These are phyloP conservation scores for Ceratocystis eucalypticola DNA, from an alignment of 2,329 filamentous ascomycete species.

Conservation along the genomic window DNA sequence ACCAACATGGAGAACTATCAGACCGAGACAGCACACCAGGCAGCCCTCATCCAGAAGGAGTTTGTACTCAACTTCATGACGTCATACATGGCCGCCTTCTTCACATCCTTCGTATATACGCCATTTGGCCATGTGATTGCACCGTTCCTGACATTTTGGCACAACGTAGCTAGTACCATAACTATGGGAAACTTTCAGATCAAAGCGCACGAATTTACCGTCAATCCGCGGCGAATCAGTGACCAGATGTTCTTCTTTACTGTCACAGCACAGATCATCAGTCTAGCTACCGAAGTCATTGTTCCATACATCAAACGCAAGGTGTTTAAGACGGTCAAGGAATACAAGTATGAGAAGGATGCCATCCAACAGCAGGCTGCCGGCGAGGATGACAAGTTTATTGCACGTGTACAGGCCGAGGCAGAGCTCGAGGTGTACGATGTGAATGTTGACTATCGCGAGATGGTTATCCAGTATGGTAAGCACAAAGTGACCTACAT, in stretches of 20 bases:
- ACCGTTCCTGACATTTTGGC: slow-evolving; percentile 75
- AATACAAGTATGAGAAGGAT: slow-evolving; percentile 42
- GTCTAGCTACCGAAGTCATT: slow-evolving; percentile 69
- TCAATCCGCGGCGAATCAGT: slow-evolving; percentile 70
- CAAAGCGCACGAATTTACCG: slow-evolving; percentile 52
- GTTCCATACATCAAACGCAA: slow-evolving; percentile 75
- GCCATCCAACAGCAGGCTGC: slow-evolving; percentile 47
- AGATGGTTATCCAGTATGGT: slow-evolving; percentile 79
- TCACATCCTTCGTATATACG: slow-evolving; percentile 89
- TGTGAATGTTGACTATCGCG: slow-evolving; percentile 77
- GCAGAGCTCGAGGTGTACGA: slow-evolving; percentile 74
- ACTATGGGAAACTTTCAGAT: slow-evolving; percentile 62
- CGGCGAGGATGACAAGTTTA: slow-evolving; percentile 61
- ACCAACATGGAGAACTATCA: slow-evolving; percentile 87
- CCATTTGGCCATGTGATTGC: slow-evolving; percentile 76
- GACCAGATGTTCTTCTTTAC: slow-evolving; percentile 95
- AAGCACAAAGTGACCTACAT: slow-evolving; percentile 22
- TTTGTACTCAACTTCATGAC: slow-evolving; percentile 96
- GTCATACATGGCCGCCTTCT: slow-evolving; percentile 80
- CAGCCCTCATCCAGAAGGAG: slow-evolving; percentile 78
- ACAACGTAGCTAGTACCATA: slow-evolving; percentile 58
- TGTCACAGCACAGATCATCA: slow-evolving; percentile 84
- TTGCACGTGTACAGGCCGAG: slow-evolving; percentile 69
- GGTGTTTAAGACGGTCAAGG: slow-evolving; percentile 63
- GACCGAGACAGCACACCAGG: slow-evolving; percentile 66